Evolutionary conservation across 2,329 filamentous ascomycete species (phyloP), one percentile per base, ranked within the genome.

Genomic region (Xylariaceae sp.): DNA sequence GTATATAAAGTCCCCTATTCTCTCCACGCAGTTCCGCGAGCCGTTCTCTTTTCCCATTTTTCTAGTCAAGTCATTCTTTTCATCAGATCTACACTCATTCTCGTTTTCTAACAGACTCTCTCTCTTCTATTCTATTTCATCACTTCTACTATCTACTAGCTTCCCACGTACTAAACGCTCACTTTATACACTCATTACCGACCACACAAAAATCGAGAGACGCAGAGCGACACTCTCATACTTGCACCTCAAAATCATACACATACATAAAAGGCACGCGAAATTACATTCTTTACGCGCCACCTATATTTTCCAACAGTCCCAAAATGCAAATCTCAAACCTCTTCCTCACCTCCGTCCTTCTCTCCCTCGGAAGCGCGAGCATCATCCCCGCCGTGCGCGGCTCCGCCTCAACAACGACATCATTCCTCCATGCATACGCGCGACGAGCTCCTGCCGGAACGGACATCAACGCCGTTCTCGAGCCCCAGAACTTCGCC

Each of bases 371-470:
- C 28, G 7, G 58, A n/a, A 12, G 43, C 26, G 55, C 58, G 3
- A 56, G 55, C 41, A 31, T 59, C n/a, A 59, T 61, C 26, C 58
- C 58, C n/a, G 11, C 14, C 2, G 5, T 36, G n/a, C 36, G 39
- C 24, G 39, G 39, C 7, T 6, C 24, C 14, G 21, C 21, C 12
- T 12, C 26, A 1, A 49, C 55, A 24, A 17, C 21, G 21, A 11
- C 26, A 7, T 8, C 21, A 14, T 33, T 46, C 3, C 44, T 36
- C 11, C 40, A 31, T 37, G 34, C 21, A 26, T 53, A 53, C 14
- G 14, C 31, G 33, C 49, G 49, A 17, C 50, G 53, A 17, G 26
- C 33, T 1, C 16, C 14, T 11, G 11, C n/a, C n/a, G n/a, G n/a
- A n/a, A n/a, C 26, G 7, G 55, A 56, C 33, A 46, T 45, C 8